Percentiles rank a stretch among this genome's conserved stretches.
These are phyloP conservation scores for Ochromonadaceae sp. DNA, from an alignment of 352 stramenopile species.

Conservation along the genomic window DNA sequence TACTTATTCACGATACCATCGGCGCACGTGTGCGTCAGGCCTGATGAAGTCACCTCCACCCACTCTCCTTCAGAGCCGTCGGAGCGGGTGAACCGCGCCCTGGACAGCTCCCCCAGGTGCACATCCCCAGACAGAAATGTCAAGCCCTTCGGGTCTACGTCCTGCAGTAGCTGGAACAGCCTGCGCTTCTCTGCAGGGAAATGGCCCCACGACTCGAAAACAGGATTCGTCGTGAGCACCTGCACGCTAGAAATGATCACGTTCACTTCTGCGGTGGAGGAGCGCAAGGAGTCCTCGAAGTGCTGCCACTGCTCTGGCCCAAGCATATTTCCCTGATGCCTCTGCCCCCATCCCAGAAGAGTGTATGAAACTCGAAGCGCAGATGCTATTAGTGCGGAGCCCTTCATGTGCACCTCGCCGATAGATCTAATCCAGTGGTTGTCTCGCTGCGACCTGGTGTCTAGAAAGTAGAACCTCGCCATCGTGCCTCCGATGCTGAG, in stretches of 20 bases:
- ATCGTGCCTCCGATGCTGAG: slow-evolving; percentile 9
- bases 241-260: slow-evolving; percentile 46
- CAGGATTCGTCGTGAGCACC: slow-evolving; percentile 47
- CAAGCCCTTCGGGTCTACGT: slow-evolving; percentile 23
- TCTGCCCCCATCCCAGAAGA: slow-evolving; percentile 10
- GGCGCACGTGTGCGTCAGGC: slow-evolving; percentile 19
- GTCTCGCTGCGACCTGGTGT: slow-evolving; percentile 44
- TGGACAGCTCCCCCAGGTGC: slow-evolving; percentile 46
- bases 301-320: slow-evolving; percentile 46
- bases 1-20: background rate
- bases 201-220: slow-evolving; percentile 51
- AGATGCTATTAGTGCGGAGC: slow-evolving; percentile 32
- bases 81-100: background rate
- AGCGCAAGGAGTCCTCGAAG: slow-evolving; percentile 27
- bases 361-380: background rate
- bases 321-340: slow-evolving; percentile 29
- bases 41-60: slow-evolving; percentile 21
- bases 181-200: slow-evolving; percentile 40
- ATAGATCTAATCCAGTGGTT: slow-evolving; percentile 43
- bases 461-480: slow-evolving; percentile 44
- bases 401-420: slow-evolving; percentile 26
- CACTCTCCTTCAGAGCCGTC: background rate
- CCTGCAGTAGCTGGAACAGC: slow-evolving; percentile 32
- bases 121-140: slow-evolving; percentile 50
- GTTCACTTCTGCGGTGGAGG: slow-evolving; percentile 10